Evolutionary conservation across 2,329 filamentous ascomycete species (phyloP), one percentile per base, ranked within the genome.

Genomic region (Ramichloridium luteum): DNA sequence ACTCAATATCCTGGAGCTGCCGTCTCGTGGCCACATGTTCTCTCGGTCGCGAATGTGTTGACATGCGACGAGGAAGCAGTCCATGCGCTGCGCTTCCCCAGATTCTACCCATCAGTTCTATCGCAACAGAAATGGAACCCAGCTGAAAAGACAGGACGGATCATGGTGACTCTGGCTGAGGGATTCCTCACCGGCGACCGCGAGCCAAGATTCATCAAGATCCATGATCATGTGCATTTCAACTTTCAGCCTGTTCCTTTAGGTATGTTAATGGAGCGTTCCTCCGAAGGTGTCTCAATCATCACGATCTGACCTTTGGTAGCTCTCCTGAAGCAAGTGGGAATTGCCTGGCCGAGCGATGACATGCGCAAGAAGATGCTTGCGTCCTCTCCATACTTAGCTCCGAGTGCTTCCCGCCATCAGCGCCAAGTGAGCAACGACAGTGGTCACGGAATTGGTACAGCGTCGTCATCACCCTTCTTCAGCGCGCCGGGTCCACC

Each of bases 161-260:
- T 93, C 58, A 84, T 79, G 50, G 56, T 92, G 15, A 55, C 85
- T 32, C 69, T 93, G 36, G 75, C 79, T 28, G 82, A 88, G 50
- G 77, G 80, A 0, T 74, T 84, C 36, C 41, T 46, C 23, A 34
- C 36, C 13, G 46, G 47, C 4, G 43, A 46, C 5, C 14, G 44
- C 2, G 43, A 49, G 6, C n/a, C n/a, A n/a, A n/a, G n/a, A n/a
- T 72, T 80, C 41, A 74, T 82, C 45, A 64, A 74, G 25, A 61
- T 80, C 39, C 80, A 77, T 49, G 82, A 86, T 46, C 57, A 84
- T 27, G 70, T 85, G 14, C 70, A 71, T 10, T 90, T 93, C 55
- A 77, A 83, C 1, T 93, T 92, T 47, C 81, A 90, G 49, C 81
- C 90, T 61, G 84, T 80, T 18, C 83, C 84, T 1, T 58, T 80